phyloP scores from a whole-genome alignment of 2,329 filamentous ascomycete species.

The Diatrype stigma region DNA sequence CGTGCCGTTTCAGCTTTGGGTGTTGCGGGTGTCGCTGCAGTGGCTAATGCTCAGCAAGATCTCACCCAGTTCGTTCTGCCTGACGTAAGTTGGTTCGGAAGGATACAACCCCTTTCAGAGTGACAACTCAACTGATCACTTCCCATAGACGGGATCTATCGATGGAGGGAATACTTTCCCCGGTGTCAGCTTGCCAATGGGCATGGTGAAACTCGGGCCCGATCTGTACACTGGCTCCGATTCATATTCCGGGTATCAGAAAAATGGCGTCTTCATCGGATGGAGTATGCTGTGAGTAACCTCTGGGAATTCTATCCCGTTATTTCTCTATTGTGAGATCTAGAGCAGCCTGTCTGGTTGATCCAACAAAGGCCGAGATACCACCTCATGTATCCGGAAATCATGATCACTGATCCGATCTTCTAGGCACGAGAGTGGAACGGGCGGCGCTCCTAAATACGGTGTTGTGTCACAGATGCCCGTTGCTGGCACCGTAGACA shows the following conservation, averaged over 20 bases:
- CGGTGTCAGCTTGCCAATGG: slow-evolving; percentile 43
- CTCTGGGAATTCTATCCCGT: neutral
- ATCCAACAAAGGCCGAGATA: too few species aligned
- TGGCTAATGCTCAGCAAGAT: neutral
- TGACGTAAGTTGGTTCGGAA: neutral
- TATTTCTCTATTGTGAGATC: neutral
- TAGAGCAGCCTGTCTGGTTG: too few species aligned
- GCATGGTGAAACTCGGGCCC: slow-evolving; percentile 47
- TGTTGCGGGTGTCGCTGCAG: neutral
- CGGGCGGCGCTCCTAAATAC: slow-evolving; percentile 66
- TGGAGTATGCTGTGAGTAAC: slow-evolving; percentile 50
- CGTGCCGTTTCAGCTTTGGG: neutral
- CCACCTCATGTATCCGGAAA: too few species aligned
- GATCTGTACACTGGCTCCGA: slow-evolving; percentile 45
- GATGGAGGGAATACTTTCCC: slow-evolving; percentile 48
- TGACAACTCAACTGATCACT: slow-evolving; percentile 4
- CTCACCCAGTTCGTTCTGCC: neutral
- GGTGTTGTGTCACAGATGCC: slow-evolving; percentile 61
- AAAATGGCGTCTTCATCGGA: slow-evolving; percentile 50
- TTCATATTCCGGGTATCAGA: slow-evolving; percentile 49
- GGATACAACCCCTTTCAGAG: neutral
- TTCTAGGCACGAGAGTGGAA: slow-evolving; percentile 55
- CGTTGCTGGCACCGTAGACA: slow-evolving; percentile 41
- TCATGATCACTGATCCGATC: too few species aligned
- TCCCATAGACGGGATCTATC: slow-evolving; percentile 38